Percentiles rank a stretch among this genome's conserved stretches.
phyloP scores from a whole-genome alignment of 1,284 basidiomycete genomes.

The Cerrena zonata region DNA sequence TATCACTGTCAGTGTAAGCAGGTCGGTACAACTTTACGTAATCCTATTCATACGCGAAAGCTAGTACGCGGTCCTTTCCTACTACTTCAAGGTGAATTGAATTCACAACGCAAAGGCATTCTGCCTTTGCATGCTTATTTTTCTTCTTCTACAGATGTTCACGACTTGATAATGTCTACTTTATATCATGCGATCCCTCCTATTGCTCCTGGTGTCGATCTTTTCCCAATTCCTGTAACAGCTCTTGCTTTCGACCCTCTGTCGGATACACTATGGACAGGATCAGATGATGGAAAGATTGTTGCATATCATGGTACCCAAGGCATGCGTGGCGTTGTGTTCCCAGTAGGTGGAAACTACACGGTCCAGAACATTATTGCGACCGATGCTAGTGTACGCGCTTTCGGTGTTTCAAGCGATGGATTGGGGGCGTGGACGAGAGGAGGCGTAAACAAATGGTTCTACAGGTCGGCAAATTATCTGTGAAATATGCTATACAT shows the following conservation, averaged over 20 bases:
- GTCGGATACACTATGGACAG: constrained; percentile 86
- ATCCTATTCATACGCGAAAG: no score
- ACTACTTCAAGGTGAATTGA: no score
- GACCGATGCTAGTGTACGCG: constrained; percentile 72
- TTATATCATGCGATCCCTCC: constrained; percentile 35
- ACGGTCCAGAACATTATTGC: constrained; percentile 68
- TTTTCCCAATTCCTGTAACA: constrained; percentile 54
- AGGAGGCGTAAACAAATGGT: constrained; percentile 80
- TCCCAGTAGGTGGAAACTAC: constrained; percentile 59
- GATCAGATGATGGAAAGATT: constrained; percentile 69
- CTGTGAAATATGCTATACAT: neutral
- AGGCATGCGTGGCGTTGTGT: constrained; percentile 70
- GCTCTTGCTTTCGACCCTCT: constrained; percentile 85
- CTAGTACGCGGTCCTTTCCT: no score
- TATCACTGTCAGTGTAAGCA: no score
- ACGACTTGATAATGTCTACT: constrained; percentile 26
- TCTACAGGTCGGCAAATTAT: constrained; percentile 45
- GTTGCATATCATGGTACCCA: constrained; percentile 67
- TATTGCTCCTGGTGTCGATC: constrained; percentile 31
- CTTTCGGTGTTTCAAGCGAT: constrained; percentile 48
- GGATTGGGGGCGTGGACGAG: constrained; percentile 74
- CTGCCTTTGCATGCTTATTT: neutral
- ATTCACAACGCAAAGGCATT: neutral
- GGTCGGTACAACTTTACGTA: no score
- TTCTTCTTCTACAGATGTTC: neutral